phyloP scores from a whole-genome alignment of 2,329 filamentous ascomycete genomes.

The Hypoxylon sp. region DNA sequence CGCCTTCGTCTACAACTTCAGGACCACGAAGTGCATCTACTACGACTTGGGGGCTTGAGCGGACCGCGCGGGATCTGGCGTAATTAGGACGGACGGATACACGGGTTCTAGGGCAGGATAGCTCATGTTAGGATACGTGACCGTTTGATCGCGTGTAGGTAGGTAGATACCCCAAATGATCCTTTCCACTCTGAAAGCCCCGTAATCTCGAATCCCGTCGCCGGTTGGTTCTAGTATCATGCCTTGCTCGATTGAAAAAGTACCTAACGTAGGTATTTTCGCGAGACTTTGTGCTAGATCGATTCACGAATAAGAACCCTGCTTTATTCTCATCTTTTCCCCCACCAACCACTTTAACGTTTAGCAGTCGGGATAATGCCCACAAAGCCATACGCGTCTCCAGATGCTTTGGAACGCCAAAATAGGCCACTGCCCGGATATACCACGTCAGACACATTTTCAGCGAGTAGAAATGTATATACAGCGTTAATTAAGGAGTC shows the following conservation, averaged over 20 bases:
- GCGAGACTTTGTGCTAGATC: not conserved
- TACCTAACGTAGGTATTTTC: not conserved
- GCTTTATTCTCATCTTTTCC: too few relatives aligned
- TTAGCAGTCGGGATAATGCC: too few relatives aligned
- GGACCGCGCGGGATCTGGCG: not conserved
- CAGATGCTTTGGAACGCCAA: not conserved
- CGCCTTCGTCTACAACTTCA: slow-evolving; percentile 92
- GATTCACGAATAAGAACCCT: not conserved
- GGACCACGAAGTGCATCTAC: slow-evolving; percentile 84
- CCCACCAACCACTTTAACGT: not conserved
- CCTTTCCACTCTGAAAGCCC: slow-evolving; percentile 6
- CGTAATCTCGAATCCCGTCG: not conserved
- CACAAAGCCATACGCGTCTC: too few relatives aligned
- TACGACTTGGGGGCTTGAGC: slow-evolving; percentile 76
- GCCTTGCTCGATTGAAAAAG: too few relatives aligned
- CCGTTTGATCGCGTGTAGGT: not conserved
- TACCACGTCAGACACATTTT: not conserved
- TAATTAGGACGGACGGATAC: not conserved
- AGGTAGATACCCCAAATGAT: slow-evolving; percentile 29
- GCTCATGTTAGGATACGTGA: not conserved
- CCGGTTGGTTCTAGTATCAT: not conserved
- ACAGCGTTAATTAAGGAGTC: slow-evolving; percentile 16
- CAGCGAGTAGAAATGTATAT: not conserved
- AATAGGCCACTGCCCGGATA: not conserved
- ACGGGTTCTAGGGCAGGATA: not conserved